Base-by-base conservation (phyloP, 2,329 filamentous ascomycete genomes). In the Elsinoe fawcettii region DNA sequence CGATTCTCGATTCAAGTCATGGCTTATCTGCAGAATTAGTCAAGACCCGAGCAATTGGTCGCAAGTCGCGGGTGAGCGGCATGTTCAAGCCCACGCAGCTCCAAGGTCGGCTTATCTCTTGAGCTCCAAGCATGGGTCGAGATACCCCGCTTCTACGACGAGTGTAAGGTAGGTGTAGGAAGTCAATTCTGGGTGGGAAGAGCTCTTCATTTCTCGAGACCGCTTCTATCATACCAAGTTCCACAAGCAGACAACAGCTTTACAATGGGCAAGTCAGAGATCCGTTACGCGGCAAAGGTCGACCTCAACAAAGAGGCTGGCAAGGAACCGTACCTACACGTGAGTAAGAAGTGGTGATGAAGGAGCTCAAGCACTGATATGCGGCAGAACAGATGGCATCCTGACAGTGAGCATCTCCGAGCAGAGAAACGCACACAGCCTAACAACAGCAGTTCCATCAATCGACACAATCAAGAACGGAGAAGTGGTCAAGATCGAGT, bases 401-500 rank as follows among this genome's bases (percentile, higher is more conserved):
- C 91, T 34, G 90, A 95, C 63, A 86, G 88, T 90, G 77, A 55
- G 77, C 8, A 16, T n/a, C 46, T 32, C 32, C 39, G 12, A 2
- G 6, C 51, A 9, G n/a, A 25, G 59, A 14, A 53, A 27, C 22
- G 53, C 51, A 41, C 56, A 37, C 41, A 37, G 54, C 5, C n/a
- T 44, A 30, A 49, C 44, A 16, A 9, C 22, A 27, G 41, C 60
- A 93, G 88, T 95, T 54, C 91, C 91, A 0, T 82, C 80, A 57
- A 80, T 78, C 53, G 87, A 78, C 30, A 83, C 80, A 1, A 90
- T 96, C 66, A 84, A 87, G 65, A 84, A 91, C 66, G 86, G 85
- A 27, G 91, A 96, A 73, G 88, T 88, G 0, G 90, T 96, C 63
- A 95, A 95, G 73, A 95, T 96, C 63, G 89, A 96, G 76, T 96